Percentiles rank a stretch among this genome's conserved stretches.
phyloP scores from a whole-genome alignment of 2,329 filamentous ascomycete species.

The Colletotrichum tamarilloi region DNA sequence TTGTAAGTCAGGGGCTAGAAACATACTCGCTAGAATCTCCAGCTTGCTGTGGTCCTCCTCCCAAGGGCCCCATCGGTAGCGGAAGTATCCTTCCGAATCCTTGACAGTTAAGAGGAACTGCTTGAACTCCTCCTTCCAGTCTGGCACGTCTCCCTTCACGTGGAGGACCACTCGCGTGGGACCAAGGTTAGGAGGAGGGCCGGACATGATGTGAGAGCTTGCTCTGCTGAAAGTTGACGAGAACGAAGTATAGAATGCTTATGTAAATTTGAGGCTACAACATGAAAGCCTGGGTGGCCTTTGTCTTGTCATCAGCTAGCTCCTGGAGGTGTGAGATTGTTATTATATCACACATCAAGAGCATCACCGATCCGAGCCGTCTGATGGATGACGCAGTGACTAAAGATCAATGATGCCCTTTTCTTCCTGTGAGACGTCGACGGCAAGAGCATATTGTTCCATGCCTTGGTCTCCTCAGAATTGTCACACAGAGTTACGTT shows the following conservation, averaged over 20 bases:
- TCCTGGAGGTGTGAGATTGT: neutral
- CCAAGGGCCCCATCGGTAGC: conserved; percentile 32
- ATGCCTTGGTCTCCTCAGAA: neutral
- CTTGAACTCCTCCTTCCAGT: conserved; percentile 33
- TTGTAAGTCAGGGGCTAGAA: neutral
- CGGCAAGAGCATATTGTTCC: neutral
- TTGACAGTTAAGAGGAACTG: conserved; percentile 22
- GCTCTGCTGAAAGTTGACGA: neutral
- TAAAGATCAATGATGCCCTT: neutral
- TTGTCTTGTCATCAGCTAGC: neutral
- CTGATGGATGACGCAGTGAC: neutral
- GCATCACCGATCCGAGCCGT: neutral
- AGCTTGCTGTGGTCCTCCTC: conserved; percentile 23
- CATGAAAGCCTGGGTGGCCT: neutral
- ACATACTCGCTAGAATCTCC: conserved; percentile 26
- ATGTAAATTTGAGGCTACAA: neutral
- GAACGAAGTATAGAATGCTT: neutral
- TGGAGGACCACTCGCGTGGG: conserved; percentile 21
- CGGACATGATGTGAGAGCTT: conserved; percentile 9
- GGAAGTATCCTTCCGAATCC: conserved; percentile 27
- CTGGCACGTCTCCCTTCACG: conserved; percentile 24
- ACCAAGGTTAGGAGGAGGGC: neutral
- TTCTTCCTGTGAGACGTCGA: neutral
- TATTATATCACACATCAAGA: neutral
- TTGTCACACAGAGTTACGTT: neutral